Base-by-base conservation (phyloP, 495 filamentous ascomycete species). In the Podospora anserina region DNA sequence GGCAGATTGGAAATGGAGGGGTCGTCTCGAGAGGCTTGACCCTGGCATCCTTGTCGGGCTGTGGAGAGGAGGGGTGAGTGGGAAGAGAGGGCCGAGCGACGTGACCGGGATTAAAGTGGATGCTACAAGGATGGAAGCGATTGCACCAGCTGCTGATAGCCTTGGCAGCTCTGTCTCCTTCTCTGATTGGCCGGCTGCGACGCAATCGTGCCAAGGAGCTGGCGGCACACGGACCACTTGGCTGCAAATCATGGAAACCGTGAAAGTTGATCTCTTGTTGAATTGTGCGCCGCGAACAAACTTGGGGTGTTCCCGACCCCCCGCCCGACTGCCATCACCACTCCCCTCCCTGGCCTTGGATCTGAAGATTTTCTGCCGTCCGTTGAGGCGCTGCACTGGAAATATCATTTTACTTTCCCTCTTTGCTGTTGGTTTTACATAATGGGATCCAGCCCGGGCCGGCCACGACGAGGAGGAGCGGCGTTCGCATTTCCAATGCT, bases 141-240 rank as follows among this genome's bases (percentile, higher is more conserved):
- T 69, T 63, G 39, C 13, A 49, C 39, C 39, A 70, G 66, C 69
- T 72, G 65, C 70, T 66, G 69, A 72, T 70, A 69, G 74, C 53
- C 72, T 72, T 76, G 70, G 70, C 72, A 66, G 65, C 44, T 61
- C 60, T 28, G 19, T 27, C 15, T 4, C 56, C 61, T 39, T 20
- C 44, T 11, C 27, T 71, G 39, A 74, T 74, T 76, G 66, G 74
- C 68, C 20, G 53, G 39, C 39, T 49, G 39, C 39, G 39, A 61
- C 74, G 73, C 69, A 70, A 70, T 63, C 49, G 71, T 67, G 70
- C 67, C 68, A 73, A 71, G 66, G 67, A 72, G 72, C 72, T 74
- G 71, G 75, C 39, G 9, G 39, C 71, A 72, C 77, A 78, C 74
- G 61, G n/a, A 55, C 65, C 61, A 66, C 59, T 66, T 60, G 58